These are phyloP conservation scores for Rhizophora apiculata DNA, from an alignment of 345 rosid species.

Conservation along the genomic window DNA sequence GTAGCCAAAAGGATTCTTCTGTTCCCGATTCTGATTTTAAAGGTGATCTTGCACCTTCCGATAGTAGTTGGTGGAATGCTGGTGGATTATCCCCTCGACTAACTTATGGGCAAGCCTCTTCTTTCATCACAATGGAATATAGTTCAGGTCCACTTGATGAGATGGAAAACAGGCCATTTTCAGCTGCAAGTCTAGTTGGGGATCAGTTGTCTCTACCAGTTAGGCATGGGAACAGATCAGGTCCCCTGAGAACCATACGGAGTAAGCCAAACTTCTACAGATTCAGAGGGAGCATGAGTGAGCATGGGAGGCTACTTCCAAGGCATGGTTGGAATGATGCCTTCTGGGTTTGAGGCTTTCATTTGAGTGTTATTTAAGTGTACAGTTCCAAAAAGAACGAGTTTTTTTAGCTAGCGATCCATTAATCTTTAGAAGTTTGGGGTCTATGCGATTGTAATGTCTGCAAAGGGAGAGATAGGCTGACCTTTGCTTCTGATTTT, in stretches of 20 bases:
- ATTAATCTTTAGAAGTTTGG: conserved; percentile 1
- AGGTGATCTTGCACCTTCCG: conserved; percentile 68
- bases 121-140: conserved; percentile 92
- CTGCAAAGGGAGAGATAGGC: conserved; percentile 7
- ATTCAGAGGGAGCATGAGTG: conserved; percentile 87
- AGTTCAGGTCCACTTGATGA: conserved; percentile 87
- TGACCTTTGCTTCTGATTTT: conserved; percentile 30
- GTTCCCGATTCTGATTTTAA: conserved; percentile 67
- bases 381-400: conserved; percentile 20
- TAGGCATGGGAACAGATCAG: conserved; percentile 81
- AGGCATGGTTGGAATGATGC: conserved; percentile 36
- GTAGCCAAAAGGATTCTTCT: conserved; percentile 85
- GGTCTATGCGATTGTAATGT: conserved; percentile 12
- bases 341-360: conserved; percentile 21
- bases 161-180: conserved; percentile 63
- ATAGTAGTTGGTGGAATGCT: conserved; percentile 93
- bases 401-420: not conserved
- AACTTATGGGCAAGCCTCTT: conserved; percentile 66
- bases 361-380: conserved; percentile 17
- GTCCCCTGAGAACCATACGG: conserved; percentile 72
- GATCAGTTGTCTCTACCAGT: conserved; percentile 51
- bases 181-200: conserved; percentile 52
- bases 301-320: conserved; percentile 68
- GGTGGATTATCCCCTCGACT: conserved; percentile 61
- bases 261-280: conserved; percentile 67